Base-by-base conservation (phyloP, 768 basidiomycete genomes). In the Cyclocybe cylindracea region DNA sequence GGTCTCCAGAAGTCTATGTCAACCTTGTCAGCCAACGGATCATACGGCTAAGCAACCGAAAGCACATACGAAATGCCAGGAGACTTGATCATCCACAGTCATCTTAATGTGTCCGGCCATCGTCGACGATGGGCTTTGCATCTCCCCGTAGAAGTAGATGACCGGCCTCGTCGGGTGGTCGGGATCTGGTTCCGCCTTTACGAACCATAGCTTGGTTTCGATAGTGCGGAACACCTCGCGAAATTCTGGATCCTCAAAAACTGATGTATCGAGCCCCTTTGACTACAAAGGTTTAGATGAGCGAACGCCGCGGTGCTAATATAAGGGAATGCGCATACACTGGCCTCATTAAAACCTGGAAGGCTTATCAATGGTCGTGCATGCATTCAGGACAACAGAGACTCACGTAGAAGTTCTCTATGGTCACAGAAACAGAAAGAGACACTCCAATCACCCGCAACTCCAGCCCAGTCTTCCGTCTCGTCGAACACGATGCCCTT, bases 361-460 rank as follows among this genome's bases (percentile, higher is more conserved):
- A 37, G 34, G 41, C 10, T 24, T 24, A n/a, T 7, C 50, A 7
- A 55, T 44, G 19, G 35, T 24, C 11, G 18, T 29, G 10, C 5
- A 36, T 35, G 48, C 5, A 45, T n/a, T 13, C 32, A 43, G 29
- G 14, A 46, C 61, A 58, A 24, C 66, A 33, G 33, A 45, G 10
- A 71, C 85, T 64, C 59, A 89, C 86, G 67, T 38, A 86, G 58
- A 35, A 89, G 73, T 42, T 84, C 84, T 5, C 84, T 68, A 59
- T 89, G 86, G 62, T 89, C 86, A 46, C 79, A 77, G 60, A 86
- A 89, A 46, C 79, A 83, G 59, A 87, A 88, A n/a, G 79, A 76
- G 10, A 83, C 76, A 4, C 70, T 67, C 87, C 87, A 89, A 11
- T 65, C 32, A 0, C 87, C 87, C 32, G 72, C 70, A 0, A 89